Conservation (phyloP, 2,329 filamentous ascomycete species). For the Botrytis squamosa region DNA sequence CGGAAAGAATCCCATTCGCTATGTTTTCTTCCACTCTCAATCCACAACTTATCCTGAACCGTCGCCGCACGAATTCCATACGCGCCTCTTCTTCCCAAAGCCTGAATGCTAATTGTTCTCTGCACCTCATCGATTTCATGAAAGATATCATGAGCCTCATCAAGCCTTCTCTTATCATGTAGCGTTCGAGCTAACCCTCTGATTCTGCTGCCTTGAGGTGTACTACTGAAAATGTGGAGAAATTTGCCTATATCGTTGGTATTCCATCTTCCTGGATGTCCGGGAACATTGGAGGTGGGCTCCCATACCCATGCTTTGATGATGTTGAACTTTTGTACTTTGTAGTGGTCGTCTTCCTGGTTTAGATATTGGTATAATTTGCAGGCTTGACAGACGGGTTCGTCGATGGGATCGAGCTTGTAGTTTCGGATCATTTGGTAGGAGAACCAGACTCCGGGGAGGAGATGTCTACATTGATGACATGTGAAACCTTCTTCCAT, state of each 20-base stretch:
- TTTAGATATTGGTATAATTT: conserved; percentile 23
- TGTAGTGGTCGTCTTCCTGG: conserved; percentile 34
- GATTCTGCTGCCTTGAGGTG: neutral
- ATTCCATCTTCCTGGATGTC: conserved; percentile 22
- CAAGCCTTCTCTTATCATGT: neutral
- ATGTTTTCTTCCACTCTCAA: neutral
- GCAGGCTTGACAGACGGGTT: conserved; percentile 29
- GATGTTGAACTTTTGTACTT: conserved; percentile 27
- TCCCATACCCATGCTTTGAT: conserved; percentile 29
- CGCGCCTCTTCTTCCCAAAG: neutral
- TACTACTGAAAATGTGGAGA: conserved; percentile 15
- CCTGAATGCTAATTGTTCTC: neutral
- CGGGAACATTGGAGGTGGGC: neutral
- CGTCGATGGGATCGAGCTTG: neutral
- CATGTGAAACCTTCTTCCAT: conserved; percentile 21
- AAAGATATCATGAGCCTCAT: neutral
- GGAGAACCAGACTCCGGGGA: conserved; percentile 30
- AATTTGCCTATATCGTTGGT: conserved; percentile 21
- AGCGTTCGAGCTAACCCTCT: accelerated
- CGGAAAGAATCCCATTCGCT: conserved; percentile 1
- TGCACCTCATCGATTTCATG: conserved; percentile 13
- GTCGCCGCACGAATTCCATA: conserved; percentile 6
- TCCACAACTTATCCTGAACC: neutral
- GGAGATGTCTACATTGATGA: conserved; percentile 15
- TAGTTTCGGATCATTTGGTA: conserved; percentile 17